Base-by-base conservation (phyloP, 1,284 basidiomycete species). In the Cutaneotrichosporon cutaneum region DNA sequence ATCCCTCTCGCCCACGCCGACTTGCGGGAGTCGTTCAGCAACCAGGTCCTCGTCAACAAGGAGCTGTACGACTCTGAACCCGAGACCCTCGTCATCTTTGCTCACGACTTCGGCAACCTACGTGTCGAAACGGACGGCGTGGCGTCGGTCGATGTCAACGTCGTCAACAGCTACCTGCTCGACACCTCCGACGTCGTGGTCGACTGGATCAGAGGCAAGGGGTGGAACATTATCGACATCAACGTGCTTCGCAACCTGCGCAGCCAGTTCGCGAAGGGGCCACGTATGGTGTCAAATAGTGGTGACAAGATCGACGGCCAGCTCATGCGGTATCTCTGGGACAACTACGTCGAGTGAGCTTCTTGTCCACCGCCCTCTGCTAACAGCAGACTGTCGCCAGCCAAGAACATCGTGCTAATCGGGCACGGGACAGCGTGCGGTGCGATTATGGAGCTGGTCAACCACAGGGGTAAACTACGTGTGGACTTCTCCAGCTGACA, bases 61-160 rank as follows among this genome's bases (percentile, higher is more conserved):
- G 69, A 68, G 6, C 68, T 78, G 7, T 79, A 85, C 85, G 60
- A 88, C 85, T 72, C 72, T 21, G 68, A 86, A 35, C 88, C 87
- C 0, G 73, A 68, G 18, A 67, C 68, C 1, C 54, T 94, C 35
- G 84, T 96, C 24, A 78, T 95, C 42, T 90, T 95, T 70, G 86
- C 90, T 10, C 94, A 96, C 79, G 93, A 96, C 82, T 91, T 94
- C 72, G 93, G 93, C 24, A 92, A 93, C 71, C 81, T 96, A 55
- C 86, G 90, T 16, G 85, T 89, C 10, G 90, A 94, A 74, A 80
- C 91, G 13, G 86, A 88, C 56, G 87, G 88, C 21, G 86, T 85
- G 9, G 78, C 84, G n/a, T 85, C 83, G 47, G 90, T 88, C 63
- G 86, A 94, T 71, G 82, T 92, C 22, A 82, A 88, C 54, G 66